These are phyloP conservation scores for Cadophora luteo-olivacea DNA, from an alignment of 2,329 filamentous ascomycete species.

Conservation along the genomic window DNA sequence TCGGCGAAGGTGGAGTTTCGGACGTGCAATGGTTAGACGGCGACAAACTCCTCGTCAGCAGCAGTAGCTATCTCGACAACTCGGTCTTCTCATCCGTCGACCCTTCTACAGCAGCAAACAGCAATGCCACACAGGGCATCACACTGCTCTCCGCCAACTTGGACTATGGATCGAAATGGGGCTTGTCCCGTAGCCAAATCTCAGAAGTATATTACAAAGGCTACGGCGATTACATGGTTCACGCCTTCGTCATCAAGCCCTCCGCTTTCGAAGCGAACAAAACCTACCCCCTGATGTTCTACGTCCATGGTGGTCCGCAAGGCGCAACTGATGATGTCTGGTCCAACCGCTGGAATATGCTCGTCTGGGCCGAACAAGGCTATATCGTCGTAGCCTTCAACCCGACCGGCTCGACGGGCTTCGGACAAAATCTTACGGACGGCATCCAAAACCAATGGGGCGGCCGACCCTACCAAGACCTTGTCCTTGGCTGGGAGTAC, in stretches of 20 bases:
- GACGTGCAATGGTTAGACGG: conserved; percentile 38
- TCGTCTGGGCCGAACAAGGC: conserved; percentile 83
- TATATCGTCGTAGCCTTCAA: conserved; percentile 83
- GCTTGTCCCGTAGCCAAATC: conserved; percentile 34
- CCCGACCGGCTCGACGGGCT: conserved; percentile 81
- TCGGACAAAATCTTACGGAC: conserved; percentile 76
- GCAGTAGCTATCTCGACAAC: conserved; percentile 71
- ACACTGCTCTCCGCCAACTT: conserved; percentile 34
- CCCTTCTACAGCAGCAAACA: conserved; percentile 24
- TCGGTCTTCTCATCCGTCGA: conserved; percentile 65
- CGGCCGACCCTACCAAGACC: conserved; percentile 74
- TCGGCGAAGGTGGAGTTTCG: conserved; percentile 26
- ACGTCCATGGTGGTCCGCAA: conserved; percentile 80
- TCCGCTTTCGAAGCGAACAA: conserved; percentile 23
- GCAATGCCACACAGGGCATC: conserved; percentile 34
- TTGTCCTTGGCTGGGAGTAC: conserved; percentile 78
- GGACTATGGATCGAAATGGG: conserved; percentile 29
- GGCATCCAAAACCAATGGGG: conserved; percentile 51
- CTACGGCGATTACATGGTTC: conserved; percentile 35
- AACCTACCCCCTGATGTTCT: conserved; percentile 35
- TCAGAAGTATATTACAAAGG: conserved; percentile 39
- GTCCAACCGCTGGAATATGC: conserved; percentile 84
- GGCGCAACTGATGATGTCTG: conserved; percentile 77
- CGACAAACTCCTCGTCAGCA: conserved; percentile 60
- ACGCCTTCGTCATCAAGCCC: conserved; percentile 36